Evolutionary conservation across 2,329 filamentous ascomycete genomes (phyloP), one percentile per base, ranked within the genome.

Genomic region (Talaromyces sp.): DNA sequence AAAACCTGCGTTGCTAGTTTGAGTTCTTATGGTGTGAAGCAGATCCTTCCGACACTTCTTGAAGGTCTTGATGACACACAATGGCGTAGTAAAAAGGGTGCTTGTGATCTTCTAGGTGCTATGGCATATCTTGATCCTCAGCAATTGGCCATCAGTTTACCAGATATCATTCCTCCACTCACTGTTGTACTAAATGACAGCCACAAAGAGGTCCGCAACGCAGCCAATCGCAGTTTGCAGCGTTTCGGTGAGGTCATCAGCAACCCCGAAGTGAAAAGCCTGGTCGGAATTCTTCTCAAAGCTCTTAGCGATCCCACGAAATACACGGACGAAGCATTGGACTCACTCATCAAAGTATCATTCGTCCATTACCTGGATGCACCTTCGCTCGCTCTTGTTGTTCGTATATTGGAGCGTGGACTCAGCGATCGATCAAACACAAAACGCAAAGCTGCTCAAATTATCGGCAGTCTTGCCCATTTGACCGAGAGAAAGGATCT

Each of bases 301-400:
- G 96, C 95, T 68, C 87, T 99, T 66, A 99, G 95, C 73, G 95
- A 99, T 75, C 93, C 95, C 1, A 99, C 94, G 0, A 98, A 95
- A 75, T 92, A 97, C 80, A 99, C 96, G 0, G 94, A 99, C 73
- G 91, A 96, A 70, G 95, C 95, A 16, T 83, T 99, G 66, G 94
- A 99, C 76, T 85, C 92, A 0, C 86, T 99, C 66, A 97, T 99
- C 82, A 97, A 97, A 80, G 91, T 99, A n/a, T 93, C 93, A 58
- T 99, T 99, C 75, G 89, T 97, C 14, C 95, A 99, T 79, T 99
- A 98, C 74, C 86, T 99, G n/a, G 95, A 99, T 78, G 92, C 96
- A 0, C 95, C 95, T 5, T 99, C 96, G 2, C 84, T 99, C 71
- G 95, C 95, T 22, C 86, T 99, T 62, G 92, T 99, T 68, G 96